Evolutionary conservation across 306 rosid genomes (phyloP).

Genomic region (Phaseolus lunatus): DNA sequence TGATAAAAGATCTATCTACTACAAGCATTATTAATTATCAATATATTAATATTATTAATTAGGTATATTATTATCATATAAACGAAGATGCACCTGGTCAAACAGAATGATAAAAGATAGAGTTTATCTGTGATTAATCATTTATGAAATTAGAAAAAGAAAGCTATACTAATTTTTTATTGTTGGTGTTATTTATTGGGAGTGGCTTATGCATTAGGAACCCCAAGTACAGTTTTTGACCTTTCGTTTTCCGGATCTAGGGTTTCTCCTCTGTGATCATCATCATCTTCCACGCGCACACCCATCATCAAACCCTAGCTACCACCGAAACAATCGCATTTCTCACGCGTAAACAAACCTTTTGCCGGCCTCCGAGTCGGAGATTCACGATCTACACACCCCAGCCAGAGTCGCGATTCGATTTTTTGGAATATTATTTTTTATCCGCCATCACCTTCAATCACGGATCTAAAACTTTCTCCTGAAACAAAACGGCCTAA

Average conservation of each 20-base stretch:
- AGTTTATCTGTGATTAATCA: neutral
- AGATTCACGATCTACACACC: slow-evolving; percentile 40
- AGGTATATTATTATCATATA: too few species aligned
- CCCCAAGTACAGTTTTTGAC: slow-evolving; percentile 72
- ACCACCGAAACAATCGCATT: slow-evolving; percentile 34
- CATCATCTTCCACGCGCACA: slow-evolving; percentile 43
- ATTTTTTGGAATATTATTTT: slow-evolving; percentile 16
- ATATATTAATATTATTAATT: too few species aligned
- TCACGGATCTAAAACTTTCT: slow-evolving; percentile 71
- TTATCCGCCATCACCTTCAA: slow-evolving; percentile 53
- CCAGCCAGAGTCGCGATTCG: slow-evolving; percentile 42
- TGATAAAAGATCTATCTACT: neutral
- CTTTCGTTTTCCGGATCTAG: slow-evolving; percentile 98
- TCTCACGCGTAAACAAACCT: slow-evolving; percentile 32
- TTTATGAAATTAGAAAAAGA: neutral
- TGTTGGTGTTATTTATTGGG: slow-evolving; percentile 36
- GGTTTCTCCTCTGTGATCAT: slow-evolving; percentile 75
- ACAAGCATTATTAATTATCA: neutral
- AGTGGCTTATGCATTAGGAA: slow-evolving; percentile 41
- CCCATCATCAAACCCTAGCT: slow-evolving; percentile 68
- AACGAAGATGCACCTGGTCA: neutral
- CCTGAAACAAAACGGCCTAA: slow-evolving; percentile 50
- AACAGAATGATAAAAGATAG: neutral
- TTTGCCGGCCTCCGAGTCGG: slow-evolving; percentile 30
- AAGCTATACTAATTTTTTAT: neutral